Evolutionary conservation across 176 grass and related monocot species (phyloP).

Genomic region (Otatea glauca): DNA sequence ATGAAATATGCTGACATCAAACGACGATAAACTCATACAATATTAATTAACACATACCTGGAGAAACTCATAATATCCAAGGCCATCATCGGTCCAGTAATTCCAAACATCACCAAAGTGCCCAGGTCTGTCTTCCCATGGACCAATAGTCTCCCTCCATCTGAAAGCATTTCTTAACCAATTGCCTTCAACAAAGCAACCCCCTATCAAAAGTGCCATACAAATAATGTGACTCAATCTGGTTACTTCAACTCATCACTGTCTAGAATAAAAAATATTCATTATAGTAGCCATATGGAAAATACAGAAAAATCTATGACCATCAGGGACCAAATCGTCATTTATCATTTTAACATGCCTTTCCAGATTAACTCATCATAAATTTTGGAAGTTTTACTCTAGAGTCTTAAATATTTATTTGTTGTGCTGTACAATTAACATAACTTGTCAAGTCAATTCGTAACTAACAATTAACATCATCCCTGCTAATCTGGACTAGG

Average conservation of each 20-base stretch:
- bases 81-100: constrained; percentile 98
- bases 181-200: constrained; percentile 79
- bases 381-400: background rate
- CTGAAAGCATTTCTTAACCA: constrained; percentile 90
- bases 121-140: constrained; percentile 91
- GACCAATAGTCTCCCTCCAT: constrained; percentile 77
- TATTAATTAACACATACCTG: constrained; percentile 51
- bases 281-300: constrained; percentile 26
- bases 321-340: background rate
- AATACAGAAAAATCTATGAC: constrained; percentile 1
- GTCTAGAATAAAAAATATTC: background rate
- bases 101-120: constrained; percentile 98
- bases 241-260: background rate
- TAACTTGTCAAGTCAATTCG: background rate
- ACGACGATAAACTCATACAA: background rate
- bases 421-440: background rate
- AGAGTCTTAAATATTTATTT: constrained; percentile 14
- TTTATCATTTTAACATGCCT: constrained; percentile 19
- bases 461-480: background rate
- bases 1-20: background rate
- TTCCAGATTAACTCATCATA: background rate
- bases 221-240: background rate
- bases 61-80: constrained; percentile 94
- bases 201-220: constrained; percentile 59
- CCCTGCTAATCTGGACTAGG: constrained; percentile 17